Conservation (phyloP, 768 basidiomycete genomes). For the Auricularia sp. region DNA sequence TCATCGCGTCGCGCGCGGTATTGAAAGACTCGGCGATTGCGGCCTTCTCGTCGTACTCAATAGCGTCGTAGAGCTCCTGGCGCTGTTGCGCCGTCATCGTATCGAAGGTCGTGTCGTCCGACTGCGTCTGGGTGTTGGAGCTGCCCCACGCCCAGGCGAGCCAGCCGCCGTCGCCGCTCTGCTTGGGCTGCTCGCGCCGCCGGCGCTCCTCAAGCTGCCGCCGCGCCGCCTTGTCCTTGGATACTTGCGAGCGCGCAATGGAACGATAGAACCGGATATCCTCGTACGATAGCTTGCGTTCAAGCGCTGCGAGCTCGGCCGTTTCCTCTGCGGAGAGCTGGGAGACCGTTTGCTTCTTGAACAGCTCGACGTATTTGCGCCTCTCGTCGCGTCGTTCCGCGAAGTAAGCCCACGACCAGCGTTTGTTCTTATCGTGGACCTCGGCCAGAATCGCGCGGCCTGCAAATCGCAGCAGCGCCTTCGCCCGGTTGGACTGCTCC, state of each 20-base stretch:
- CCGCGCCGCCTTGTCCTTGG: constrained; percentile 68
- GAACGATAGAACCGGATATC: constrained; percentile 97
- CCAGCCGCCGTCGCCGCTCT: constrained; percentile 22
- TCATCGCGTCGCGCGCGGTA: constrained; percentile 68
- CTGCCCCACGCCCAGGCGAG: constrained; percentile 71
- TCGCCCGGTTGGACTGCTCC: constrained; percentile 47
- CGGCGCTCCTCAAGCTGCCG: constrained; percentile 61
- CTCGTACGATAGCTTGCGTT: constrained; percentile 79
- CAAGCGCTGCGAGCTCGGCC: constrained; percentile 48
- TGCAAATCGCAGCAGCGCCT: constrained; percentile 69
- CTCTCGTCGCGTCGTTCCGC: constrained; percentile 81
- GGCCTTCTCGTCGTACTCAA: constrained; percentile 86
- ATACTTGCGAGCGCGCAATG: constrained; percentile 77
- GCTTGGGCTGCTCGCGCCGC: constrained; percentile 40
- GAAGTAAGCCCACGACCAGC: constrained; percentile 92
- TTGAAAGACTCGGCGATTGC: constrained; percentile 61
- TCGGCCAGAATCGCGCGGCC: constrained; percentile 67
- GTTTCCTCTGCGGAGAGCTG: constrained; percentile 39
- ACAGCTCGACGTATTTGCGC: constrained; percentile 72
- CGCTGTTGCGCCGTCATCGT: constrained; percentile 54
- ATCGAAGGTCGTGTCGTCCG: constrained; percentile 46
- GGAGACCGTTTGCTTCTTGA: constrained; percentile 60
- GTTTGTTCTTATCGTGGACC: constrained; percentile 68
- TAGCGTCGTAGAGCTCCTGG: constrained; percentile 76
- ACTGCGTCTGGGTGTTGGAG: constrained; percentile 20